These are phyloP conservation scores for Eimeria falciformis DNA, from an alignment of 169 alveolate genomes.

Conservation along the genomic window DNA sequence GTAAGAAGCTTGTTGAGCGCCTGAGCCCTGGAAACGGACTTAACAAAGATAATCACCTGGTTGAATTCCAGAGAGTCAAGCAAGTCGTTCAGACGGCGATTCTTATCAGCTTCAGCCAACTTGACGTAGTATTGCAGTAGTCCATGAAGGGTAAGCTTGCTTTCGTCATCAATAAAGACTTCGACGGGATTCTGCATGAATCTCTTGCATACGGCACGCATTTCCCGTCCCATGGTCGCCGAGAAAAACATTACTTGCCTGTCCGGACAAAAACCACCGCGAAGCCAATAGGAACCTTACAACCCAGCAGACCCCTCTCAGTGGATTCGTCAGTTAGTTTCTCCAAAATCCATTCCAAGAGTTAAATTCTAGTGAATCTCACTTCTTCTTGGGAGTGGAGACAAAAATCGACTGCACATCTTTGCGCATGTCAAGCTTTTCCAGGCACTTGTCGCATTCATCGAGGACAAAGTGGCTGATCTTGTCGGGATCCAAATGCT, in stretches of 20 bases:
- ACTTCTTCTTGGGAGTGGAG: slow-evolving; percentile 97
- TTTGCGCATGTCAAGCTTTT: slow-evolving; percentile 97
- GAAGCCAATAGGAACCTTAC: background rate
- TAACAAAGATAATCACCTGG: slow-evolving; percentile 98
- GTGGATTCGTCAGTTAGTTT: too few species aligned
- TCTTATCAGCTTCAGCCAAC: slow-evolving; percentile 98
- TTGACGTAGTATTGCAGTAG: slow-evolving; percentile 98
- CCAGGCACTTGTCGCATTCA: slow-evolving; percentile 99
- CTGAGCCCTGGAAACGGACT: slow-evolving; percentile 95
- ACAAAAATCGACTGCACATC: slow-evolving; percentile 99
- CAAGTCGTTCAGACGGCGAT: slow-evolving; percentile 96
- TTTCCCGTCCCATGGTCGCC: slow-evolving; percentile 98
- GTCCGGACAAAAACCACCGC: background rate
- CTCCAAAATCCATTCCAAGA: too few species aligned
- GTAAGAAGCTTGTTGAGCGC: slow-evolving; percentile 96
- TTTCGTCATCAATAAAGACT: slow-evolving; percentile 98
- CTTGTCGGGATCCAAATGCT: slow-evolving; percentile 94
- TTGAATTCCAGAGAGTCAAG: slow-evolving; percentile 98
- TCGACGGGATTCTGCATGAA: slow-evolving; percentile 98
- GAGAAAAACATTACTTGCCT: slow-evolving; percentile 98
- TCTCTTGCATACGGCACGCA: slow-evolving; percentile 97
- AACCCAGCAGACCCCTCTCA: too few species aligned
- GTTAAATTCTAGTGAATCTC: too few species aligned
- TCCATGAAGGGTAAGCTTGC: slow-evolving; percentile 99
- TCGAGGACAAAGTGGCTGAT: slow-evolving; percentile 98